Percentiles rank a stretch among this genome's conserved stretches.
These are phyloP conservation scores for Komagataea norvegica DNA, from an alignment of 1,139 yeast species.

Conservation along the genomic window DNA sequence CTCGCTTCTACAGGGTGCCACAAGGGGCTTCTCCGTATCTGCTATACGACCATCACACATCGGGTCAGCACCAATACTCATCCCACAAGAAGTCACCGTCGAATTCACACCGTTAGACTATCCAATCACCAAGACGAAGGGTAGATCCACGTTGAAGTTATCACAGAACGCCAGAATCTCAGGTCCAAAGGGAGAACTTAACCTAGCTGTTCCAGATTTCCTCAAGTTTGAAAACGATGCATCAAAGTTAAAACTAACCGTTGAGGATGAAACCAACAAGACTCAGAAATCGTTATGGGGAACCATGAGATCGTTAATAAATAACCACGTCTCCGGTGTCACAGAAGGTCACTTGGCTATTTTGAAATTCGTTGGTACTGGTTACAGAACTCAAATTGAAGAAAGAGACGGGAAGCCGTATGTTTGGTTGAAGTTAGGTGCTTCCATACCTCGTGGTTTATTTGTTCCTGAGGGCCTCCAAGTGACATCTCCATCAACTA, in stretches of 20 bases:
- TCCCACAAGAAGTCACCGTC: slow-evolving; percentile 48
- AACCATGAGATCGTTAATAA: slow-evolving; percentile 73
- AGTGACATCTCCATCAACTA: slow-evolving; percentile 81
- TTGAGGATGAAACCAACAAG: slow-evolving; percentile 53
- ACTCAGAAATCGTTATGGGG: slow-evolving; percentile 94
- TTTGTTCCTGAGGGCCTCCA: slow-evolving; percentile 70
- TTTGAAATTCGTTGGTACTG: slow-evolving; percentile 91
- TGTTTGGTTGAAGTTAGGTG: slow-evolving; percentile 79
- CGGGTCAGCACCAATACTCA: slow-evolving; percentile 54
- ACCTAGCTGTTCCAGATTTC: slow-evolving; percentile 68
- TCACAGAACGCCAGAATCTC: slow-evolving; percentile 58
- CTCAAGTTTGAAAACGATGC: slow-evolving; percentile 40
- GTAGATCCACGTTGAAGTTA: slow-evolving; percentile 53
- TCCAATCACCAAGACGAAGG: slow-evolving; percentile 62
- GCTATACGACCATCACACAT: slow-evolving; percentile 41
- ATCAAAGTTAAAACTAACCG: slow-evolving; percentile 47
- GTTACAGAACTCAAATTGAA: slow-evolving; percentile 77
- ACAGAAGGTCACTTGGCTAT: slow-evolving; percentile 89
- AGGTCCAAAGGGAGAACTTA: slow-evolving; percentile 78
- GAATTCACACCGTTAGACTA: slow-evolving; percentile 31
- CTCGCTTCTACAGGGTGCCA: slow-evolving; percentile 1
- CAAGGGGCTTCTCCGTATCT: slow-evolving; percentile 33
- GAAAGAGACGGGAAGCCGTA: slow-evolving; percentile 49
- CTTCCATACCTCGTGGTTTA: slow-evolving; percentile 64
- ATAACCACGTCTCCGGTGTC: slow-evolving; percentile 80